phyloP scores from a whole-genome alignment of 2,329 filamentous ascomycete species.

The Hypoxylon sp. region DNA sequence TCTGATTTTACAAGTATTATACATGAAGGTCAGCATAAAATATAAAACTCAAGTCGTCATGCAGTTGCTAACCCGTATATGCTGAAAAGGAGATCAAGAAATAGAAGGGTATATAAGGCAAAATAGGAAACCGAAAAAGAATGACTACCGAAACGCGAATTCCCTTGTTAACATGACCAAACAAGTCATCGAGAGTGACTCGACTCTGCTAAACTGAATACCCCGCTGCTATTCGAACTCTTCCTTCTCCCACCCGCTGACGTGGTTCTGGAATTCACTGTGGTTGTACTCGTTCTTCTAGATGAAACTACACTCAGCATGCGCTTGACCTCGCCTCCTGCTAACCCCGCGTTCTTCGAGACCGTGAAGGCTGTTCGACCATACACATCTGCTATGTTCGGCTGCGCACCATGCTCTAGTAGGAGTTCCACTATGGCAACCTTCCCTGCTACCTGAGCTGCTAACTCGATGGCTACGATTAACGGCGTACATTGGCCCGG shows the following conservation, averaged over 20 bases:
- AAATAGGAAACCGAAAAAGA: not conserved
- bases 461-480: constrained; percentile 49
- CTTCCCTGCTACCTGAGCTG: constrained; percentile 44
- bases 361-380: constrained; percentile 44
- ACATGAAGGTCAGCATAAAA: not conserved
- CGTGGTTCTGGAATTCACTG: constrained; percentile 13
- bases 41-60: not conserved
- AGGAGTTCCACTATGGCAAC: constrained; percentile 48
- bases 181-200: constrained; percentile 13
- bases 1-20: not conserved
- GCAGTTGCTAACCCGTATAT: not conserved
- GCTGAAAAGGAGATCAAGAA: not conserved
- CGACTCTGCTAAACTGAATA: constrained; percentile 15
- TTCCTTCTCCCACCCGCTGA: constrained; percentile 15
- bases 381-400: constrained; percentile 41
- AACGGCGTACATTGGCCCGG: constrained; percentile 48
- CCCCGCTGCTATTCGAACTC: constrained; percentile 12
- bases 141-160: not conserved
- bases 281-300: constrained; percentile 35
- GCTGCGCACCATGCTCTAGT: constrained; percentile 45
- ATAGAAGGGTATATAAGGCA: not conserved
- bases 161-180: not conserved
- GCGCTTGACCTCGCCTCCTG: constrained; percentile 41
- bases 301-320: constrained; percentile 32
- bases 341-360: constrained; percentile 45